Conservation (phyloP, 139 green algal genomes). For the Pedinophyceae sp. region DNA sequence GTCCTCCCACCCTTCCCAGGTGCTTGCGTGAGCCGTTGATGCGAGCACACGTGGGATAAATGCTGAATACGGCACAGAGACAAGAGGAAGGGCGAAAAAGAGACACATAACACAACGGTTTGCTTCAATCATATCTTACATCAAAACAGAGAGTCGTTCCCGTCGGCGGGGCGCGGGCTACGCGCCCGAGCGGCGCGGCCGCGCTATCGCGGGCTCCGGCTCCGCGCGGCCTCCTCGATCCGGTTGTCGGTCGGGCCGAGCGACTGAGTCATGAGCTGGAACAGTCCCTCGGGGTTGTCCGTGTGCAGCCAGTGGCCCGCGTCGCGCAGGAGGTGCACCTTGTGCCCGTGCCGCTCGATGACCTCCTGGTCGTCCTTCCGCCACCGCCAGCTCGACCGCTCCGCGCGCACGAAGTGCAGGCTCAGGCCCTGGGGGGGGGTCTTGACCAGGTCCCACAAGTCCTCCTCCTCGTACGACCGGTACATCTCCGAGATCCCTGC, state of each 20-base stretch:
- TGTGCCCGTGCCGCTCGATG: constrained; percentile 40
- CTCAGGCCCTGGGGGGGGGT: constrained; percentile 40
- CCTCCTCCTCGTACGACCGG: constrained; percentile 51
- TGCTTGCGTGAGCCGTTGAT: no score
- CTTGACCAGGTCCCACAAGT: constrained; percentile 62
- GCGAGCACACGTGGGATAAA: no score
- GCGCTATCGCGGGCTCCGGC: no score
- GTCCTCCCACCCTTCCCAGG: no score
- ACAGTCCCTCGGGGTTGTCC: constrained; percentile 65
- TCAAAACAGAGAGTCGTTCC: no score
- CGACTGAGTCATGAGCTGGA: constrained; percentile 51
- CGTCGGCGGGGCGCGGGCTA: no score
- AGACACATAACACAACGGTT: no score
- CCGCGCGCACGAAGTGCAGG: constrained; percentile 69
- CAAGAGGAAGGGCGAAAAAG: no score
- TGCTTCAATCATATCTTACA: no score
- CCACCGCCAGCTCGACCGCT: constrained; percentile 44
- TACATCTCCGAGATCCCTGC: constrained; percentile 79
- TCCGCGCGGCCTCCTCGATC: no score
- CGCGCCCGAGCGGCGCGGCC: no score
- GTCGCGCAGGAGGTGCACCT: constrained; percentile 55
- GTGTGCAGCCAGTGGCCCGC: constrained; percentile 74
- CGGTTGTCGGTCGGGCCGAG: constrained; percentile 37
- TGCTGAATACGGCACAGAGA: no score
- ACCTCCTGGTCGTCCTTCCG: constrained; percentile 26